Base-by-base conservation (phyloP, 129 eudicot species). In the Centella asiatica region DNA sequence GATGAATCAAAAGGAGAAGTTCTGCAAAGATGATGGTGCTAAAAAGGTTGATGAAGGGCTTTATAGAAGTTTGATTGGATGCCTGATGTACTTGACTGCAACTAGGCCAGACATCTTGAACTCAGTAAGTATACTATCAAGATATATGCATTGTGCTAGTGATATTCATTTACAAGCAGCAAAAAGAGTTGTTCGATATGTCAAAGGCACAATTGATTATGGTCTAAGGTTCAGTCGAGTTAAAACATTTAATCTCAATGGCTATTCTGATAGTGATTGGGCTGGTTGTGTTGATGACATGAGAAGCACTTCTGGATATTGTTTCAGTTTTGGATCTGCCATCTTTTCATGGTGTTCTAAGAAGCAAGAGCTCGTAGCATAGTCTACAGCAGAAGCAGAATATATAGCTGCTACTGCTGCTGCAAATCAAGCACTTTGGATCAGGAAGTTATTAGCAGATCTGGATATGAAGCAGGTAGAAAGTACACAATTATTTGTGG, bases 1-100 rank as follows among this genome's bases (percentile, higher is more conserved):
- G 4, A 62, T 71, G 76, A 36, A 42, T 71, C 39, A 51, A 28
- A 73, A 65, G 15, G 69, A 39, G 20, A 69, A 59, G 24, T 15
- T 70, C 25, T 5, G 23, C 39, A 70, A 66, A 34, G 33, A 70
- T 2, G 81, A 59, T 64, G 64, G 65, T 15, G 25, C 60, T 14
- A 11, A n/a, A 1, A 65, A 6, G 59, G 2, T 53, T 10, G 59
- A 53, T 13, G 59, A 25, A 26, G 11, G 32, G 6, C 36, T 4
- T 6, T 26, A 53, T 26, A 53, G 59, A 42, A 42, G n/a, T 42
- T 42, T 42, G n/a, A 42, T 42, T 42, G 47, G 47, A 10, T 42
- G 47, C 17, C 47, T 42, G 17, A 42, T 50, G 10, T 5, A 50
- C 25, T 0, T 20, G 22, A 11, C 39, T 3, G 39, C 39, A 34